phyloP scores from a whole-genome alignment of 805 yeast species.

The Ogataea nonfermentans region DNA sequence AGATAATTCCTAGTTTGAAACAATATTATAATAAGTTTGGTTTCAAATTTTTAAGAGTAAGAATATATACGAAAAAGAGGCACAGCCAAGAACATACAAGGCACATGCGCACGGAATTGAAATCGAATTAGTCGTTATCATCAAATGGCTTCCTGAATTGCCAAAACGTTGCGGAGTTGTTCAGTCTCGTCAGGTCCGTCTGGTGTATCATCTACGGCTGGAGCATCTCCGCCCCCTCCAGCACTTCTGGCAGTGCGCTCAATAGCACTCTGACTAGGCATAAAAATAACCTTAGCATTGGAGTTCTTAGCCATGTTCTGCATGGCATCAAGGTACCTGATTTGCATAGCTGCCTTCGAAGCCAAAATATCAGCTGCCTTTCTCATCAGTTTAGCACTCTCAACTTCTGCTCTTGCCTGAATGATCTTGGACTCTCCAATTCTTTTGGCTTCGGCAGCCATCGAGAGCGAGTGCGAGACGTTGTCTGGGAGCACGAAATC shows the following conservation, averaged over 20 bases:
- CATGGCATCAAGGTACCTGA: constrained; percentile 76
- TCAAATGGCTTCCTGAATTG: constrained; percentile 13
- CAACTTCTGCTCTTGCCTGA: constrained; percentile 74
- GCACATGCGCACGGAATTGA: neutral
- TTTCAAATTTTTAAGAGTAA: constrained; percentile 6
- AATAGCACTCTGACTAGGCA: constrained; percentile 53
- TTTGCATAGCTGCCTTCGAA: constrained; percentile 75
- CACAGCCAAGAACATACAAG: constrained; percentile 6
- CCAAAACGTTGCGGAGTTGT: constrained; percentile 8
- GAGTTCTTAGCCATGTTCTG: constrained; percentile 65
- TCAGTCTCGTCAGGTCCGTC: constrained; percentile 6
- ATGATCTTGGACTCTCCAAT: constrained; percentile 76
- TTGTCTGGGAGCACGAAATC: constrained; percentile 55
- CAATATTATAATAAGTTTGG: neutral
- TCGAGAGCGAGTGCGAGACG: constrained; percentile 60
- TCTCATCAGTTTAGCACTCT: constrained; percentile 72
- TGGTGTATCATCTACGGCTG: neutral
- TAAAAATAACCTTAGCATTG: constrained; percentile 67
- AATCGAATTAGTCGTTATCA: neutral
- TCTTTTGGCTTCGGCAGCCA: constrained; percentile 74
- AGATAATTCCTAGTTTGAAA: constrained; percentile 1
- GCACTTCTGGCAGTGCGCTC: constrained; percentile 27
- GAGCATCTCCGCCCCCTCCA: constrained; percentile 14
- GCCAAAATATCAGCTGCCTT: constrained; percentile 75
- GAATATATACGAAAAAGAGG: neutral